Conservation (phyloP, 306 rosid genomes). For the Fagus sylvatica region DNA sequence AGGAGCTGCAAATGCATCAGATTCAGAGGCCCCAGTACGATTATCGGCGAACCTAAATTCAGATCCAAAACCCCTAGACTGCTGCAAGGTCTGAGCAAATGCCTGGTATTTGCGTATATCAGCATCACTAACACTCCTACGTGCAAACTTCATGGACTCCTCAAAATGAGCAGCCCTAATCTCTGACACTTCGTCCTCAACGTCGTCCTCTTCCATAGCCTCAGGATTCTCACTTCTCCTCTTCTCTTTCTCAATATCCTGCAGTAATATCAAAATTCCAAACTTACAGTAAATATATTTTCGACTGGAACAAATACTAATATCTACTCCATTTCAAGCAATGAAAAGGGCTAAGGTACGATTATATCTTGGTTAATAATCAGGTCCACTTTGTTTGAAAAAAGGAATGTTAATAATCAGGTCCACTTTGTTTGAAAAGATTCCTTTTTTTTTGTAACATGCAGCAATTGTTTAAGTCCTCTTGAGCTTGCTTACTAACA, state of each 20-base stretch:
- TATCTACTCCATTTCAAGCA: background rate
- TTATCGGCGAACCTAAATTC: conserved; percentile 51
- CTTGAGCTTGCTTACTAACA: background rate
- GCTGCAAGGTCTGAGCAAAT: conserved; percentile 63
- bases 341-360: background rate
- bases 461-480: background rate
- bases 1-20: conserved; percentile 45
- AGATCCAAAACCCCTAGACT: conserved; percentile 53
- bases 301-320: background rate
- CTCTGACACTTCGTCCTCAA: conserved; percentile 49
- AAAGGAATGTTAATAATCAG: background rate
- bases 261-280: conserved; percentile 1
- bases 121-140: conserved; percentile 59
- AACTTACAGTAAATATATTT: background rate
- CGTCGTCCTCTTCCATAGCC: conserved; percentile 49
- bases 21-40: conserved; percentile 26
- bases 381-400: background rate
- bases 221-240: conserved; percentile 49
- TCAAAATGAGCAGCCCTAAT: conserved; percentile 56
- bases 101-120: conserved; percentile 61
- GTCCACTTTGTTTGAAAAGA: background rate
- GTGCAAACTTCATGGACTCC: conserved; percentile 61
- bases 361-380: background rate
- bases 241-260: conserved; percentile 57
- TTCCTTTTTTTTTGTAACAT: background rate